These are phyloP conservation scores for Luffa aegyptiaca DNA, from an alignment of 306 rosid genomes.

Conservation along the genomic window DNA sequence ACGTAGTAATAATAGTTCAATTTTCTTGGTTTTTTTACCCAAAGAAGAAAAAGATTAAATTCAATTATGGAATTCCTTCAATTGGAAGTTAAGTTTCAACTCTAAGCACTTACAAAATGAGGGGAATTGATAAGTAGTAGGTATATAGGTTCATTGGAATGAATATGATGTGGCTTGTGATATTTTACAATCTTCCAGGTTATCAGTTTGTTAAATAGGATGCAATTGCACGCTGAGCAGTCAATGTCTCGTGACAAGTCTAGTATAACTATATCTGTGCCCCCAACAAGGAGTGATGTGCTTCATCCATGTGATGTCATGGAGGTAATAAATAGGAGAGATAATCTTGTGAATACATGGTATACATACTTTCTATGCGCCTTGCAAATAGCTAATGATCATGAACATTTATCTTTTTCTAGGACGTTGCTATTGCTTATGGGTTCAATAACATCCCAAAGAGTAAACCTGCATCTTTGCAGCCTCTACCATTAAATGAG, in stretches of 20 bases:
- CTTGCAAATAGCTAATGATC: not conserved
- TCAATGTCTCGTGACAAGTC: constrained; percentile 29
- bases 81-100: not conserved
- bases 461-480: constrained; percentile 60
- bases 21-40: not conserved
- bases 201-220: constrained; percentile 55
- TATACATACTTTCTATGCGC: not conserved
- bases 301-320: constrained; percentile 94
- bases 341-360: constrained; percentile 11
- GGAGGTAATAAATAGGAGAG: constrained; percentile 50
- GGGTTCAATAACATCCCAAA: constrained; percentile 66
- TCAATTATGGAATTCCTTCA: not conserved
- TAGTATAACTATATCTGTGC: constrained; percentile 49
- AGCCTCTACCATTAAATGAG: constrained; percentile 67
- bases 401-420: not conserved
- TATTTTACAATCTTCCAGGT: constrained; percentile 35
- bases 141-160: not conserved
- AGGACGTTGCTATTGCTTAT: constrained; percentile 96
- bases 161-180: not conserved
- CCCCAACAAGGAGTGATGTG: constrained; percentile 87
- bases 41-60: not conserved
- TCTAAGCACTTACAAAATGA: not conserved
- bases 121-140: not conserved
- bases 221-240: constrained; percentile 66
- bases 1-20: not conserved